phyloP scores from a whole-genome alignment of 495 filamentous ascomycete species.

The Daldinia caldariorum region DNA sequence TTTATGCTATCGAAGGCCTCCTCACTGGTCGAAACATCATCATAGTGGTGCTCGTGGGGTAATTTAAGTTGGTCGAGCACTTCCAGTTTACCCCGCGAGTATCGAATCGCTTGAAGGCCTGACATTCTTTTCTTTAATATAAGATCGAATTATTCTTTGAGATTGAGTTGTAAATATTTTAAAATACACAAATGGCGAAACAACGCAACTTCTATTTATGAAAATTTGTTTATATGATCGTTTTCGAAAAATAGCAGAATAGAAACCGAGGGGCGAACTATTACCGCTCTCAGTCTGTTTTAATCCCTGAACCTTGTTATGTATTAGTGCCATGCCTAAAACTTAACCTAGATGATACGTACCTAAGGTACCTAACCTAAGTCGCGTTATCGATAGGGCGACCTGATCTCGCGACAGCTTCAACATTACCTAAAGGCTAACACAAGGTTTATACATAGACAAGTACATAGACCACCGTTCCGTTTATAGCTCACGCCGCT shows the following conservation, averaged over 20 bases:
- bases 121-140: slow-evolving; percentile 47
- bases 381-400: not conserved
- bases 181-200: not conserved
- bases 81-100: slow-evolving; percentile 75
- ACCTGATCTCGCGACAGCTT: not conserved
- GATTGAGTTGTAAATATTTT: not conserved
- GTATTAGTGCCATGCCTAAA: slow-evolving; percentile 4
- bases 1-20: slow-evolving; percentile 94
- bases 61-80: slow-evolving; percentile 92
- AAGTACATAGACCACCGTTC: not conserved
- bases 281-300: slow-evolving; percentile 30
- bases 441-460: not conserved
- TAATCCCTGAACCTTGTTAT: slow-evolving; percentile 19
- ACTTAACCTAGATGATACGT: not conserved
- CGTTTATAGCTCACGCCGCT: not conserved
- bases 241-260: no score
- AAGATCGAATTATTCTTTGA: not conserved
- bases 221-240: no score
- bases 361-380: no score
- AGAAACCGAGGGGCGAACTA: slow-evolving; percentile 22
- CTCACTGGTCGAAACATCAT: slow-evolving; percentile 74
- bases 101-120: slow-evolving; percentile 86
- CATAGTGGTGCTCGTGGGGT: slow-evolving; percentile 85
- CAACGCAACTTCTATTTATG: no score
- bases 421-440: not conserved